Evolutionary conservation across 2,329 filamentous ascomycete genomes (phyloP), one percentile per base, ranked within the genome.

Genomic region (Diaporthe destruens): DNA sequence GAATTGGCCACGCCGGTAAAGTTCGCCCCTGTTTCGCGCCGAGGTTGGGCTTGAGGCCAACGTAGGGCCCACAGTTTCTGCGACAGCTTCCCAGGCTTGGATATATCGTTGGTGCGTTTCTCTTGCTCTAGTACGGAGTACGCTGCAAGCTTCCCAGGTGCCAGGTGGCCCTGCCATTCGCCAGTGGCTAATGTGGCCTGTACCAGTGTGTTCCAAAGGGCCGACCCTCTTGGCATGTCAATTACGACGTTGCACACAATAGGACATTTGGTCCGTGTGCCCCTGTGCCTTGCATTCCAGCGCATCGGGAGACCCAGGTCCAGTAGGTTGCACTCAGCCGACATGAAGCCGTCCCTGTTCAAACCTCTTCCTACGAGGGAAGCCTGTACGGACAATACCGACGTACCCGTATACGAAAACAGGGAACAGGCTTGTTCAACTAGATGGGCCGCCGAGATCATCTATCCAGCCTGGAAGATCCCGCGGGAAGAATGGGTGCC

Each of bases 221-320:
- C 61, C 61, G 61, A 65, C 23, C 61, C 16, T 51, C 61, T 65
- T 65, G 61, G 29, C 61, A 65, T 65, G 44, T 65, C 61, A 65
- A 51, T 23, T 25, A 65, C 61, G 61, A 65, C 44, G 44, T 51
- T 51, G 61, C 61, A 65, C 61, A 65, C 20, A 65, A 65, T 36
- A 65, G 61, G 61, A 65, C 47, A 65, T 65, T 49, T 65, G 44
- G 61, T 65, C 61, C 61, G 61, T 23, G 61, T 51, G 29, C 61
- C 61, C 61, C 61, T 51, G 61, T 65, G 61, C 61, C 61, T 51
- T 65, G 61, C 61, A 51, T 65, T 51, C 61, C 61, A 65, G 44
- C 36, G 16, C 61, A 23, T 65, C 44, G 61, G 61, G 61, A 65
- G 61, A 65, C 44, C 61, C 61, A 65, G 61, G 44, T 51, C 44